Conservation (phyloP, 2,329 filamentous ascomycete species). For the Curvularia lunata region DNA sequence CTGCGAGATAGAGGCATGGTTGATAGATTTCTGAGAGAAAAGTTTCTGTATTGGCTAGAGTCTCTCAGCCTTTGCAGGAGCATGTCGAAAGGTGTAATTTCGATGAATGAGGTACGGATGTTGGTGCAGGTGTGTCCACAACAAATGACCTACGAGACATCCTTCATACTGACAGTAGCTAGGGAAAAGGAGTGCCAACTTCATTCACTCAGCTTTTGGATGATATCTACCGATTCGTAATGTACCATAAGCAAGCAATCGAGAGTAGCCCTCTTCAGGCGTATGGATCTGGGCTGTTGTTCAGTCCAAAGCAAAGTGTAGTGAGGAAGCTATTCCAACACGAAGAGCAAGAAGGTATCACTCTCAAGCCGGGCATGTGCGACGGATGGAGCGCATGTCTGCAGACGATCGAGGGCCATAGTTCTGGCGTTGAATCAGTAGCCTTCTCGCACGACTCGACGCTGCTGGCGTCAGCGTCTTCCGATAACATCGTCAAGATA, state of each 20-base stretch:
- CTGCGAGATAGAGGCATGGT: not conserved
- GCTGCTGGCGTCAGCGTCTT: no score
- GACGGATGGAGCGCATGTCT: slow-evolving; percentile 11
- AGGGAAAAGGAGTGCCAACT: not conserved
- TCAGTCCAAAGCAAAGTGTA: not conserved
- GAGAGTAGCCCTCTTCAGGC: slow-evolving; percentile 1
- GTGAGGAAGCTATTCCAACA: not conserved
- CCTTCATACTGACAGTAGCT: not conserved
- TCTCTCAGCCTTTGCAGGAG: slow-evolving; percentile 24
- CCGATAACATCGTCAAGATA: no score
- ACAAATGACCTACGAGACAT: no score
- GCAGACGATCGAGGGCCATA: no score
- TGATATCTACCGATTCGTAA: not conserved
- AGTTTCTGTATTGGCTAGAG: slow-evolving; percentile 17
- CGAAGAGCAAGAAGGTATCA: not conserved
- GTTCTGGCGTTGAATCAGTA: no score
- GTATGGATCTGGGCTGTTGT: not conserved
- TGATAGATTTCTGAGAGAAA: not conserved
- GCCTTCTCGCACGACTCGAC: no score
- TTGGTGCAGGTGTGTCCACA: not conserved
- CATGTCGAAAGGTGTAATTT: slow-evolving; percentile 21
- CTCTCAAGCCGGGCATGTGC: not conserved
- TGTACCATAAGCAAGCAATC: slow-evolving; percentile 2
- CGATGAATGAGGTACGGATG: slow-evolving; percentile 5
- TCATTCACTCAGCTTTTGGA: not conserved